A percentile compares a stretch with the other conserved stretches of the same genome.
Conservation (phyloP, 2,329 filamentous ascomycete genomes). For the Aspergillus carbonarius region DNA sequence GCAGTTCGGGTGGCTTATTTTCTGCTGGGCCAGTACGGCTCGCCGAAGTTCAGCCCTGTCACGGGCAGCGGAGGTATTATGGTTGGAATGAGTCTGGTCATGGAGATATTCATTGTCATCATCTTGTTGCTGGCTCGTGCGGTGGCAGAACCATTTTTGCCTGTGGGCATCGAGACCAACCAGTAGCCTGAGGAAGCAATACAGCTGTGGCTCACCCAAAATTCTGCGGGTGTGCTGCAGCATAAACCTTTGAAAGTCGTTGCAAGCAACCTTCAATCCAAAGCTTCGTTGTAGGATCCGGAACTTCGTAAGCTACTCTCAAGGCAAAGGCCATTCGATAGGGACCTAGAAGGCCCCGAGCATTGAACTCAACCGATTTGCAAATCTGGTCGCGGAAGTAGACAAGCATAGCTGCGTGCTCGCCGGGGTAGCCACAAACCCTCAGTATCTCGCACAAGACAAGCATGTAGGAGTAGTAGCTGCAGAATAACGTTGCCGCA, state of each 20-base stretch:
- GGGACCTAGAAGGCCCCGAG: constrained; percentile 25
- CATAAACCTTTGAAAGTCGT: constrained; percentile 27
- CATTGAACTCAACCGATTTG: constrained; percentile 29
- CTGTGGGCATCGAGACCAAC: neutral
- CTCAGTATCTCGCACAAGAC: constrained; percentile 28
- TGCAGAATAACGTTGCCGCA: constrained; percentile 24
- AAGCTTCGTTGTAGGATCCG: constrained; percentile 20
- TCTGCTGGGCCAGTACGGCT: constrained; percentile 21
- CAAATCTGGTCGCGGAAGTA: constrained; percentile 33
- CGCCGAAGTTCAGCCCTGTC: constrained; percentile 17
- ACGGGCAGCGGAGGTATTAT: constrained; percentile 17
- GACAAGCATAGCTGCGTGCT: constrained; percentile 22
- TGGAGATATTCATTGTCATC: constrained; percentile 25
- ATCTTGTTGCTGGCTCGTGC: constrained; percentile 22
- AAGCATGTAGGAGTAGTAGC: constrained; percentile 30
- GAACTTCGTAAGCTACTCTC: constrained; percentile 27
- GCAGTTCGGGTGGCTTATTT: constrained; percentile 24
- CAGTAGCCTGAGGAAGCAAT: neutral
- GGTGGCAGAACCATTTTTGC: constrained; percentile 23
- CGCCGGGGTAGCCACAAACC: constrained; percentile 21
- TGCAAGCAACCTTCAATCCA: constrained; percentile 26
- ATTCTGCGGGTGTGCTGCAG: constrained; percentile 22
- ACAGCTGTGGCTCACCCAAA: constrained; percentile 1
- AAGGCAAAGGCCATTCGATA: constrained; percentile 30
- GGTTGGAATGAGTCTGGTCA: constrained; percentile 26